Percentiles rank a stretch among this genome's conserved stretches.
phyloP scores from a whole-genome alignment of 2,329 filamentous ascomycete genomes.

The Calonectria henricotiae region DNA sequence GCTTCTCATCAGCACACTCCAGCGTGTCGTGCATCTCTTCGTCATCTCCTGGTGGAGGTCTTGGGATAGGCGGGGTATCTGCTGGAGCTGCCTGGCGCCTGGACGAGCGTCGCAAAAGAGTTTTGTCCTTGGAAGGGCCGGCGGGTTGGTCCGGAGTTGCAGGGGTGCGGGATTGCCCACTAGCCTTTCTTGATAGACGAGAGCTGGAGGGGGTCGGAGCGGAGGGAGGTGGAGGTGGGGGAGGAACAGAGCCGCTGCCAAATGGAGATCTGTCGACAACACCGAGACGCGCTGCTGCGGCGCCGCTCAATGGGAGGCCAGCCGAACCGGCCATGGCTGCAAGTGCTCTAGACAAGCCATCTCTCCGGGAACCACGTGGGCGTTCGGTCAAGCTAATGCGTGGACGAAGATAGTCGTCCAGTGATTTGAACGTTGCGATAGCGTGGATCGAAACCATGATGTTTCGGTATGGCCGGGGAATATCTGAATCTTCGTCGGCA shows the following conservation, averaged over 20 bases:
- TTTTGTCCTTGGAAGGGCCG: conserved; percentile 72
- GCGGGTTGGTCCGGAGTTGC: conserved; percentile 65
- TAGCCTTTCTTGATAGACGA: conserved; percentile 64
- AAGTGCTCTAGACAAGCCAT: conserved; percentile 78
- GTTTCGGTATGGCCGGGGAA: conserved; percentile 89
- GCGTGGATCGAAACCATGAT: conserved; percentile 99
- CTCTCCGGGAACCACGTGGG: conserved; percentile 72
- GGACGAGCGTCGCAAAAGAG: conserved; percentile 73
- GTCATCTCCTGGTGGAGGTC: conserved; percentile 71
- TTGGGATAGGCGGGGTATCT: conserved; percentile 68
- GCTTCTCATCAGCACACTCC: conserved; percentile 94
- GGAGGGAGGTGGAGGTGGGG: conserved; percentile 58
- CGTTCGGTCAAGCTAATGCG: conserved; percentile 88
- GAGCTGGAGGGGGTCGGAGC: conserved; percentile 63
- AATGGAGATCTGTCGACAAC: conserved; percentile 65
- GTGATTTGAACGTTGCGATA: conserved; percentile 96
- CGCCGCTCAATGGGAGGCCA: conserved; percentile 70
- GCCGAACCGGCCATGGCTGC: conserved; percentile 84
- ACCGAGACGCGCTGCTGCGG: conserved; percentile 65
- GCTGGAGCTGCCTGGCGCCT: conserved; percentile 71
- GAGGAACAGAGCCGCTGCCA: conserved; percentile 57
- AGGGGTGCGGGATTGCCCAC: conserved; percentile 65
- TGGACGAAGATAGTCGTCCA: conserved; percentile 95
- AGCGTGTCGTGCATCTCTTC: conserved; percentile 80
- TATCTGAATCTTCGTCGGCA: conserved; percentile 91